Evolutionary conservation across 306 rosid genomes (phyloP).

Genomic region (Inga leiocalycina): DNA sequence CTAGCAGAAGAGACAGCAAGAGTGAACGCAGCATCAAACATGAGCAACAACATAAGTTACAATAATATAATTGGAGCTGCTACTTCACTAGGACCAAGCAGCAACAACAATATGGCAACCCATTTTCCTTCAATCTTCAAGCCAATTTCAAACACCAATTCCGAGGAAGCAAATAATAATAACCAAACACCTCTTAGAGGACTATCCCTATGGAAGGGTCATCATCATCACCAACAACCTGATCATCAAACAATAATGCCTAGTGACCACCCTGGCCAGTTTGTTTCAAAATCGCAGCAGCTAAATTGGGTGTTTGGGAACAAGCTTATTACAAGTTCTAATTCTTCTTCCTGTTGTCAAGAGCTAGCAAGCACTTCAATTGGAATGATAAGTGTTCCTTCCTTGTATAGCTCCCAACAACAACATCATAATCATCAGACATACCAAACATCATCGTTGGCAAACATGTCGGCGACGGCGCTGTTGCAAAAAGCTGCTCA

Average conservation of each 20-base stretch:
- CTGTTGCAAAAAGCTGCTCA: conserved; percentile 86
- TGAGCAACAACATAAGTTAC: conserved; percentile 49
- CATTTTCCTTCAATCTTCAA: conserved; percentile 66
- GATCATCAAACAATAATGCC: conserved; percentile 17
- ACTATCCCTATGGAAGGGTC: conserved; percentile 64
- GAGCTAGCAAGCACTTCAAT: conserved; percentile 46
- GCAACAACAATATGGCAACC: conserved; percentile 31
- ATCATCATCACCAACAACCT: conserved; percentile 35
- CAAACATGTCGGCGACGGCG: conserved; percentile 93
- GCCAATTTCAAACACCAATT: conserved; percentile 48
- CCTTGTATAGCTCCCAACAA: conserved; percentile 67
- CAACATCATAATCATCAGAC: conserved; percentile 51
- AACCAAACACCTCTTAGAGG: conserved; percentile 42
- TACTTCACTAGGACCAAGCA: conserved; percentile 38
- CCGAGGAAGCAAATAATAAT: conserved; percentile 10
- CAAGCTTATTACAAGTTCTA: conserved; percentile 31
- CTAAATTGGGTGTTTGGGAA: conserved; percentile 69
- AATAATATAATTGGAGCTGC: conserved; percentile 48
- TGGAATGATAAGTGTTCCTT: conserved; percentile 60
- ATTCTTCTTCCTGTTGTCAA: conserved; percentile 33
- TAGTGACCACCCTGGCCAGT: conserved; percentile 39
- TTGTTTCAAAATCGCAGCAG: conserved; percentile 45
- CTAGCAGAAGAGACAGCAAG: conserved; percentile 95
- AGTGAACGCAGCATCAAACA: conserved; percentile 64
- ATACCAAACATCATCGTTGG: conserved; percentile 36